Evolutionary conservation across 2,329 filamentous ascomycete genomes (phyloP).

Genomic region (Aureobasidium sp.): DNA sequence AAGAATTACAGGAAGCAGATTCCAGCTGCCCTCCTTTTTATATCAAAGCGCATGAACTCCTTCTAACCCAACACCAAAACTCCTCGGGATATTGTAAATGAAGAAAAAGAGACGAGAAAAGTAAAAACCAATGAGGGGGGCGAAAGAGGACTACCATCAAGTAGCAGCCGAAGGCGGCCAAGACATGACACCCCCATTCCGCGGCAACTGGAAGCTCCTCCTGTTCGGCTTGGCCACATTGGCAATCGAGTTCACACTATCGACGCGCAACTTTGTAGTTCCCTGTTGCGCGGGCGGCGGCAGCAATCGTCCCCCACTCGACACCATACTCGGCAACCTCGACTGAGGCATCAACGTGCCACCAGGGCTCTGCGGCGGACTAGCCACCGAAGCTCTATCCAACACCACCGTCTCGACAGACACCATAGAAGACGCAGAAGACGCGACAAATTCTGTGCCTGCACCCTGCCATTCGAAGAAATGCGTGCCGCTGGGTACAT

Average conservation of each 20-base stretch:
- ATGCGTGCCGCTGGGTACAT: neutral
- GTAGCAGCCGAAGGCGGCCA: neutral
- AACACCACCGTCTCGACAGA: neutral
- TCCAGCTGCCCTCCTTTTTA: neutral
- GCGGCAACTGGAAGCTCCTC: neutral
- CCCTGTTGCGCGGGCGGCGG: neutral
- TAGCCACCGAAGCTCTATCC: neutral
- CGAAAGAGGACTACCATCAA: neutral
- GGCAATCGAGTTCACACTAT: neutral
- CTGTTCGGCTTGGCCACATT: neutral
- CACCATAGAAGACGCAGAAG: neutral
- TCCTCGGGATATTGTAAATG: neutral
- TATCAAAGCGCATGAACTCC: neutral
- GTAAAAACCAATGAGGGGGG: neutral
- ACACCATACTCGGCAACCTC: neutral
- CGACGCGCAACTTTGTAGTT: neutral
- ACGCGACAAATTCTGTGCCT: neutral
- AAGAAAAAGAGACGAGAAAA: neutral
- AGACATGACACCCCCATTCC: neutral
- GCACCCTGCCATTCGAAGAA: constrained; percentile 6
- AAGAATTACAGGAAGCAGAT: neutral
- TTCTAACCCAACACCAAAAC: neutral
- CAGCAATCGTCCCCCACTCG: neutral
- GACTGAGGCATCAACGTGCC: neutral
- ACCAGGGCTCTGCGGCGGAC: neutral